Evolutionary conservation across 805 yeast genomes (phyloP).

Genomic region (Wickerhamiella occidentalis): DNA sequence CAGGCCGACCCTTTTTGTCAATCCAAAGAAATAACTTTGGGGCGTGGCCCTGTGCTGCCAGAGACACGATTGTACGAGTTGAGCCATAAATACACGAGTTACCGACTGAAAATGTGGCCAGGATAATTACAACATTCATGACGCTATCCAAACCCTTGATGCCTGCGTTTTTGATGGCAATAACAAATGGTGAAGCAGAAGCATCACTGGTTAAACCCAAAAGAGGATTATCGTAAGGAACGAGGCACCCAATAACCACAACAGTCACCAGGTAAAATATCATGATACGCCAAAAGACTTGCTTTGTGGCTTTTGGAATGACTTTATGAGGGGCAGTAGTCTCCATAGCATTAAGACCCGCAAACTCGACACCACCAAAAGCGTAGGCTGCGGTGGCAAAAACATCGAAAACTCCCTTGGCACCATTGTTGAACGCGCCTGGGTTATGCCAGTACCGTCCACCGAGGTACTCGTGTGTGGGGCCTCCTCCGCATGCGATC

Average conservation of each 20-base stretch:
- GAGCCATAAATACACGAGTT: conserved; percentile 60
- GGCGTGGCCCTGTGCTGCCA: conserved; percentile 54
- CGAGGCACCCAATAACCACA: conserved; percentile 52
- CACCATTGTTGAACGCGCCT: conserved; percentile 55
- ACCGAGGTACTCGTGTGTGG: conserved; percentile 41
- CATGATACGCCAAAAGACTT: conserved; percentile 71
- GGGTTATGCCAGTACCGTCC: conserved; percentile 46
- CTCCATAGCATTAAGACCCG: conserved; percentile 69
- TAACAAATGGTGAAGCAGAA: conserved; percentile 65
- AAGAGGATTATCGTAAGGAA: conserved; percentile 45
- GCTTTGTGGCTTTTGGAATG: conserved; percentile 64
- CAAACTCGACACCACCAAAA: conserved; percentile 62
- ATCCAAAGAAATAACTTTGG: conserved; percentile 53
- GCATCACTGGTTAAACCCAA: conserved; percentile 40
- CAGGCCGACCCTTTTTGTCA: conserved; percentile 69
- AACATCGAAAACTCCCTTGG: conserved; percentile 60
- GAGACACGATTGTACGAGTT: conserved; percentile 54
- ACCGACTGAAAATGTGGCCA: conserved; percentile 61
- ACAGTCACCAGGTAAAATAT: conserved; percentile 53
- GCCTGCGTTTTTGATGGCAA: conserved; percentile 56
- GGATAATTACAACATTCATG: conserved; percentile 57
- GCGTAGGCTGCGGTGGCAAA: conserved; percentile 69
- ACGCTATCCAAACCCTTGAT: conserved; percentile 55
- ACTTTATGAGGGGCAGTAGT: conserved; percentile 52
- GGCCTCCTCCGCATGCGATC: conserved; percentile 38